Evolutionary conservation across 2,329 filamentous ascomycete species (phyloP).

Genomic region (Ophiostoma sp.): DNA sequence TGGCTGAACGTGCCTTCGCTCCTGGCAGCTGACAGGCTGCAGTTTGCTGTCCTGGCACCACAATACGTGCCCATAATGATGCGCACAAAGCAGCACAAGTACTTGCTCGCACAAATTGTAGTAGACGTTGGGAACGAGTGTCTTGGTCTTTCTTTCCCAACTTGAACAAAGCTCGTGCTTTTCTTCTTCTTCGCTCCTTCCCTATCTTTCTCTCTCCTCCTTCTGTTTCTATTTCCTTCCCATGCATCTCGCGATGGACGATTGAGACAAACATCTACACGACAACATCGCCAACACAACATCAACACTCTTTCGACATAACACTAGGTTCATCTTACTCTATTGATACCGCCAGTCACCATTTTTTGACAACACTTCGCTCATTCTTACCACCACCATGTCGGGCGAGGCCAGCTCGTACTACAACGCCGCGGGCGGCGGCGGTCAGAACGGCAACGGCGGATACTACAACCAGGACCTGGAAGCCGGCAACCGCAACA

Average conservation of each 20-base stretch:
- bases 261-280: neutral
- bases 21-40: slow-evolving; percentile 16
- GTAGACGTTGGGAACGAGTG: neutral
- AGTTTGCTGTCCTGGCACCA: neutral
- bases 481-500: neutral
- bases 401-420: slow-evolving; percentile 26
- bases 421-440: slow-evolving; percentile 14
- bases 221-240: neutral
- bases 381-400: slow-evolving; percentile 11
- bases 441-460: slow-evolving; percentile 10
- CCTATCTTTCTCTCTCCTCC: neutral
- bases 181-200: slow-evolving; percentile 1
- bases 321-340: neutral
- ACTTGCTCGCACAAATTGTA: neutral
- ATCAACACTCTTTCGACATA: too few relatives aligned
- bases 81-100: slow-evolving; percentile 1
- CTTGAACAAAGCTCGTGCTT: slow-evolving; percentile 2
- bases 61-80: neutral
- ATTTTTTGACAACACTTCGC: neutral
- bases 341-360: neutral
- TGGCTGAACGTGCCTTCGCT: slow-evolving; percentile 9
- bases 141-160: neutral
- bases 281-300: neutral
- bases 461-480: neutral
- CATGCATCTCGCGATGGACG: neutral